Conservation (phyloP, 768 basidiomycete species). For the Strobilomyces dryophilus region DNA sequence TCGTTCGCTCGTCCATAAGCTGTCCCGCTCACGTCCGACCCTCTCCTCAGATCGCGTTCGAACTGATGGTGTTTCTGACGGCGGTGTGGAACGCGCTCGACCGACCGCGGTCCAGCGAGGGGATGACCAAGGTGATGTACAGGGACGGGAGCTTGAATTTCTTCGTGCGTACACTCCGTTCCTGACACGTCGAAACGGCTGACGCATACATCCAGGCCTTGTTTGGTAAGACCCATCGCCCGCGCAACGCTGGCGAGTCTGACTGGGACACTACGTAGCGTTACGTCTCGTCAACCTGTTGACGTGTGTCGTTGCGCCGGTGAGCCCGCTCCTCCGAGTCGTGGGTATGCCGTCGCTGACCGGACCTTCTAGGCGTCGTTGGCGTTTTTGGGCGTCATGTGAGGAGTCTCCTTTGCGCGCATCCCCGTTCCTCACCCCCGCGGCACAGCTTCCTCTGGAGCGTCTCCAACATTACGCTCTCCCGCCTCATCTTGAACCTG, state of each 20-base stretch:
- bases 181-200: not conserved
- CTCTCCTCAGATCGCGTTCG: conserved; percentile 24
- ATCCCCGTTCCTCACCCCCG: not conserved
- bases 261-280: conserved; percentile 5
- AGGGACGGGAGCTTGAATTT: conserved; percentile 27
- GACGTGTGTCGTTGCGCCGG: conserved; percentile 19
- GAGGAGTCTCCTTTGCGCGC: not conserved
- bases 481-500: conserved; percentile 33
- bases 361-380: conserved; percentile 22
- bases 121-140: conserved; percentile 26
- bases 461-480: conserved; percentile 28
- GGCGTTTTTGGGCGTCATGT: conserved; percentile 21
- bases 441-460: conserved; percentile 35
- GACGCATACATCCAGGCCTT: conserved; percentile 12
- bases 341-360: no score
- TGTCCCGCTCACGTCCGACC: not conserved
- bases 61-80: conserved; percentile 28
- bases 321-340: no score
- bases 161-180: conserved; percentile 16
- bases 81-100: conserved; percentile 29
- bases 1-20: not conserved
- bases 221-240: conserved; percentile 17
- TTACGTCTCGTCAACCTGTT: conserved; percentile 23
- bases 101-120: conserved; percentile 15
- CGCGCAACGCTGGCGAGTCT: not conserved